These are phyloP conservation scores for Starmera amethionina DNA, from an alignment of 805 yeast species.

Conservation along the genomic window DNA sequence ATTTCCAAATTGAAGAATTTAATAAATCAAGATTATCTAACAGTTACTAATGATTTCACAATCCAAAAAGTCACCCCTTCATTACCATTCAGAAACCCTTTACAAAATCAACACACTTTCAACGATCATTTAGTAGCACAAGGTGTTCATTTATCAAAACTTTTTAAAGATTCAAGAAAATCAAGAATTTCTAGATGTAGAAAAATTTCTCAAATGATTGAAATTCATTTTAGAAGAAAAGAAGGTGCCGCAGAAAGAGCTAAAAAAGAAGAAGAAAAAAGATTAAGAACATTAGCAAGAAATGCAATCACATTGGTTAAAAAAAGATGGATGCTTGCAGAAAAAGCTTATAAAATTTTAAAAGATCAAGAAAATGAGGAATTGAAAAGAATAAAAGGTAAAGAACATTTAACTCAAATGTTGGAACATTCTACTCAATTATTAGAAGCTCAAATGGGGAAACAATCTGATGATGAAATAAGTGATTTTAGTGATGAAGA, in stretches of 20 bases:
- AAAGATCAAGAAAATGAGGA: constrained; percentile 76
- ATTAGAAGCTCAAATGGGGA: constrained; percentile 71
- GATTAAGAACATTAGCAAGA: constrained; percentile 62
- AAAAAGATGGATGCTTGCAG: constrained; percentile 86
- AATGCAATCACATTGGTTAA: constrained; percentile 76
- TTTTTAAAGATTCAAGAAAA: constrained; percentile 56
- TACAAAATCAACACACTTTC: constrained; percentile 39
- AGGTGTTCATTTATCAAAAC: constrained; percentile 58
- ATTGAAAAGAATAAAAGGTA: constrained; percentile 69
- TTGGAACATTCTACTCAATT: constrained; percentile 86
- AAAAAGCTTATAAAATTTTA: constrained; percentile 62
- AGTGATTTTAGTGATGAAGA: constrained; percentile 12
- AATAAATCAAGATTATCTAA: constrained; percentile 30
- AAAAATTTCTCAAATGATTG: constrained; percentile 73
- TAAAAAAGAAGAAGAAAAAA: constrained; percentile 64
- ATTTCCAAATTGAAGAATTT: constrained; percentile 37
- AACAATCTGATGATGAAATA: constrained; percentile 20
- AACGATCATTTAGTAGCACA: constrained; percentile 72
- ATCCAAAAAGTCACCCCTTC: constrained; percentile 30
- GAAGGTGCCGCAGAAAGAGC: constrained; percentile 84
- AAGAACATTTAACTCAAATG: constrained; percentile 79
- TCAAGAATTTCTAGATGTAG: constrained; percentile 58
- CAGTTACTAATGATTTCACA: constrained; percentile 34
- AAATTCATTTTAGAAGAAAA: constrained; percentile 74
- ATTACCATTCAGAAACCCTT: constrained; percentile 36